A percentile compares a stretch with the other conserved stretches of the same genome.
These are phyloP conservation scores for Madurella fahalii DNA, from an alignment of 2,329 filamentous ascomycete genomes.

Conservation along the genomic window DNA sequence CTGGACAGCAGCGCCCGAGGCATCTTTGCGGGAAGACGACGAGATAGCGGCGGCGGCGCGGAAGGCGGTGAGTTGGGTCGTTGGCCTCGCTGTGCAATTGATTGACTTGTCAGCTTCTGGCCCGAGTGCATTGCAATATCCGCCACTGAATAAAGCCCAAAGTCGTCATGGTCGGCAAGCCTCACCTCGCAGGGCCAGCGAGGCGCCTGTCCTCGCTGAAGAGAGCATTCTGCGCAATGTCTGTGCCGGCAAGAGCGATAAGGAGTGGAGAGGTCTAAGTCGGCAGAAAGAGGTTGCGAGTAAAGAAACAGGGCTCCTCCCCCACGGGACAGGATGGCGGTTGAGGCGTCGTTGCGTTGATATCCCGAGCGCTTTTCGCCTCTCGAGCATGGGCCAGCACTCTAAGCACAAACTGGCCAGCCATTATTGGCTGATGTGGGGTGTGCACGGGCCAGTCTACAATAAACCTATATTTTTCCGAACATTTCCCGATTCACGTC, in stretches of 20 bases:
- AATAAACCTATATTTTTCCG: slow-evolving; percentile 1
- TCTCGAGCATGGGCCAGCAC: slow-evolving; percentile 9
- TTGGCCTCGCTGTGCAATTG: slow-evolving; percentile 60
- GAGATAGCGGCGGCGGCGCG: slow-evolving; percentile 63
- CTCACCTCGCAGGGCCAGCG: slow-evolving; percentile 50
- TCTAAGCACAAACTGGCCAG: slow-evolving; percentile 15
- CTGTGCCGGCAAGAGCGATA: background rate
- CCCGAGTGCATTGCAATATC: background rate
- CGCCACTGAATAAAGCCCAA: background rate
- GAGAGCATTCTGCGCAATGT: slow-evolving; percentile 40
- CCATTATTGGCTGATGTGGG: slow-evolving; percentile 18
- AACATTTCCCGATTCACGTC: slow-evolving; percentile 1
- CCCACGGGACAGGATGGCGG: slow-evolving; percentile 9
- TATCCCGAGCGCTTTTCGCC: slow-evolving; percentile 27
- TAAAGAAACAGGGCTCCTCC: slow-evolving; percentile 11
- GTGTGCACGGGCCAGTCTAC: background rate
- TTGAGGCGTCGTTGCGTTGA: slow-evolving; percentile 21
- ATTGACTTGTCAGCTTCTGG: background rate
- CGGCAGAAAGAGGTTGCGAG: slow-evolving; percentile 7
- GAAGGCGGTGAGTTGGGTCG: slow-evolving; percentile 58
- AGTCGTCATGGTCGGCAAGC: slow-evolving; percentile 20
- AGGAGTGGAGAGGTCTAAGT: slow-evolving; percentile 20
- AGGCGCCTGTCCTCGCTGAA: slow-evolving; percentile 48
- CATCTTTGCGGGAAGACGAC: slow-evolving; percentile 60
- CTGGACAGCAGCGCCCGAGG: slow-evolving; percentile 42